Conservation (phyloP, 2,329 filamentous ascomycete species). For the Phaeoacremonium minimum region DNA sequence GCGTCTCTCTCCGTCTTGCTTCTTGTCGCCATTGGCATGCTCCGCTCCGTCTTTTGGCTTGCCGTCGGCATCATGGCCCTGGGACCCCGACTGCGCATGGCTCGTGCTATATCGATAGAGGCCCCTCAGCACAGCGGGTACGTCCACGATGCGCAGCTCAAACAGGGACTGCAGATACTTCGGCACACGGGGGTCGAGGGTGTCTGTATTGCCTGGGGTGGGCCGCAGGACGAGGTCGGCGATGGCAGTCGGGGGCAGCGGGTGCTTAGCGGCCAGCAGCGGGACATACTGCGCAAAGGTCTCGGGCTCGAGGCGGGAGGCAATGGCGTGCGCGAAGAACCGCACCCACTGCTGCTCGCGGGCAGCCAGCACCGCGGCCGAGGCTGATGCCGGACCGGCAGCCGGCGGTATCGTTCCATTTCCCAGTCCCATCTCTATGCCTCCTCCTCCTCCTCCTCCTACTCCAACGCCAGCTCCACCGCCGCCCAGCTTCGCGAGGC, state of each 20-base stretch:
- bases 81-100: conserved; percentile 28
- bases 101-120: conserved; percentile 55
- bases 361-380: conserved; percentile 9
- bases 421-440: too few relatives aligned
- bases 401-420: too few relatives aligned
- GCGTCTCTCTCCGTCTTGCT: conserved; percentile 13
- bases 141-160: conserved; percentile 45
- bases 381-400: neutral
- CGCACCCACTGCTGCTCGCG: conserved; percentile 38
- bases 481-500: too few relatives aligned
- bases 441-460: too few relatives aligned
- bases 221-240: conserved; percentile 58
- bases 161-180: conserved; percentile 56
- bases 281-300: conserved; percentile 48
- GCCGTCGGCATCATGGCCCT: conserved; percentile 8
- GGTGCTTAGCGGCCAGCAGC: conserved; percentile 45
- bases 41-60: conserved; percentile 3
- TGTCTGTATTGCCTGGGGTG: conserved; percentile 38
- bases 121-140: conserved; percentile 48
- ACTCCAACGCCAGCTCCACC: too few relatives aligned
- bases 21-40: conserved; percentile 11
- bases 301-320: conserved; percentile 45
- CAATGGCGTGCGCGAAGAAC: conserved; percentile 47
- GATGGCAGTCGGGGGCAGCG: conserved; percentile 44
- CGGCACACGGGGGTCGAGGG: conserved; percentile 54